A percentile compares a stretch with the other conserved stretches of the same genome.
phyloP scores from a whole-genome alignment of 1,284 basidiomycete species.

The Anthracocystis walkeri region DNA sequence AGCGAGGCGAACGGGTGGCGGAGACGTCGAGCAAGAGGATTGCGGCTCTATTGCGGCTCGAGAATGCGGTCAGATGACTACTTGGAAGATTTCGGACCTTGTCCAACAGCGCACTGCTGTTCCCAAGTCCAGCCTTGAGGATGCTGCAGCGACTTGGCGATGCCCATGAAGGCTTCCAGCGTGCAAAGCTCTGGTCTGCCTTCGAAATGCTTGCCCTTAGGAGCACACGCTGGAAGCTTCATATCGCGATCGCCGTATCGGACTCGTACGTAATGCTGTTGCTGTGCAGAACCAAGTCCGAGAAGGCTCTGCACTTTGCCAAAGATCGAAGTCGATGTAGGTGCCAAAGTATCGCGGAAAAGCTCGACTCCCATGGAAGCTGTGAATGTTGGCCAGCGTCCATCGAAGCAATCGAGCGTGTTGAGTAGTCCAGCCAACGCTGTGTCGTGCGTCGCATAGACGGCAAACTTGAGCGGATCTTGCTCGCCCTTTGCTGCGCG shows the following conservation, averaged over 20 bases:
- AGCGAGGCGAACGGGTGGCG: neutral
- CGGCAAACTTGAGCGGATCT: slow-evolving; percentile 70
- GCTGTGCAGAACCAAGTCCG: slow-evolving; percentile 5
- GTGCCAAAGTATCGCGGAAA: slow-evolving; percentile 45
- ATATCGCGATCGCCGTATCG: slow-evolving; percentile 81
- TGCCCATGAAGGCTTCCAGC: slow-evolving; percentile 75
- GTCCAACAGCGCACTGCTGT: slow-evolving; percentile 59
- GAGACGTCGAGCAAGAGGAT: slow-evolving; percentile 2
- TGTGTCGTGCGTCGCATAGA: slow-evolving; percentile 76
- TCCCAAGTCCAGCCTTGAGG: slow-evolving; percentile 58
- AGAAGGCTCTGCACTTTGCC: slow-evolving; percentile 19
- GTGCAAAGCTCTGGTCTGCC: slow-evolving; percentile 83
- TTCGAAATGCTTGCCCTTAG: slow-evolving; percentile 77
- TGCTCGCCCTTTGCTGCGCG: slow-evolving; percentile 44
- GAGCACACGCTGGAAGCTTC: slow-evolving; percentile 77
- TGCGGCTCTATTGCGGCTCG: slow-evolving; percentile 4
- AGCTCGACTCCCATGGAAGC: slow-evolving; percentile 61
- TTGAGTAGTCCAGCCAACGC: slow-evolving; percentile 77
- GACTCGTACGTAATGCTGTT: slow-evolving; percentile 75
- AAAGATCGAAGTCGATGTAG: slow-evolving; percentile 28
- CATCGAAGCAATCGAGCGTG: slow-evolving; percentile 81
- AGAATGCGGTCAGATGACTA: slow-evolving; percentile 10
- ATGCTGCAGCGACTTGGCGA: slow-evolving; percentile 58
- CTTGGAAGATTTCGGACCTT: slow-evolving; percentile 50
- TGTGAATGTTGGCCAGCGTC: slow-evolving; percentile 73